phyloP scores from a whole-genome alignment of 768 basidiomycete genomes.

The Podaxis sp. region DNA sequence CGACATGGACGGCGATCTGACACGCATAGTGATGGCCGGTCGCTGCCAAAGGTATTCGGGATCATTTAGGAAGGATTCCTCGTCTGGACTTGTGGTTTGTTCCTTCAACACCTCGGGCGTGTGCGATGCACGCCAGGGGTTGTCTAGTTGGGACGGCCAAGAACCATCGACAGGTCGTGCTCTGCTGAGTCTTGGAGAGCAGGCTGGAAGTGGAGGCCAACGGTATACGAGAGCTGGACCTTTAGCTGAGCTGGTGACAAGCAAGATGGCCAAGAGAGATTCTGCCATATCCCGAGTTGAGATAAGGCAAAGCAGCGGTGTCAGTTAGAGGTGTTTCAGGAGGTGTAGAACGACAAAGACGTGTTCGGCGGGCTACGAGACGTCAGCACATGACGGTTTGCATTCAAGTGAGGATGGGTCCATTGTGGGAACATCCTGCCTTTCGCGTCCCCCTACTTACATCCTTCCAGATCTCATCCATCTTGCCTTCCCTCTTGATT shows the following conservation, averaged over 20 bases:
- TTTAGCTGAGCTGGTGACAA: slow-evolving; percentile 83
- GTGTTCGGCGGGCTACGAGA: background rate
- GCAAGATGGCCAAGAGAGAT: slow-evolving; percentile 75
- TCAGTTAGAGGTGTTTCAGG: no score
- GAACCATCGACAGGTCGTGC: slow-evolving; percentile 51
- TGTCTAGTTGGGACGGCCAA: slow-evolving; percentile 58
- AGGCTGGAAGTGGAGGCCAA: slow-evolving; percentile 76
- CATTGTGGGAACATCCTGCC: background rate
- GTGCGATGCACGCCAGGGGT: slow-evolving; percentile 68
- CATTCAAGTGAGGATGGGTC: background rate
- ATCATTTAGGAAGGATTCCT: slow-evolving; percentile 28
- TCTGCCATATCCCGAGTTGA: slow-evolving; percentile 57
- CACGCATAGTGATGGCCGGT: slow-evolving; percentile 41
- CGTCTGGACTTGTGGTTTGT: slow-evolving; percentile 24
- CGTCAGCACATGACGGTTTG: background rate
- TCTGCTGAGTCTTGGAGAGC: slow-evolving; percentile 69
- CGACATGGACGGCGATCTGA: slow-evolving; percentile 54
- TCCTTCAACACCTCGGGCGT: slow-evolving; percentile 28
- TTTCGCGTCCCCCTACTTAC: background rate
- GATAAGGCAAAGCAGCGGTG: background rate
- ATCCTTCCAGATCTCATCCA: no score
- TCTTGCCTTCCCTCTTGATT: no score
- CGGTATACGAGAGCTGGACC: slow-evolving; percentile 78
- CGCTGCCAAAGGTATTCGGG: slow-evolving; percentile 67
- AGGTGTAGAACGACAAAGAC: background rate